These are phyloP conservation scores for Sedum album DNA, from an alignment of 164 flowering plant species.

Conservation along the genomic window DNA sequence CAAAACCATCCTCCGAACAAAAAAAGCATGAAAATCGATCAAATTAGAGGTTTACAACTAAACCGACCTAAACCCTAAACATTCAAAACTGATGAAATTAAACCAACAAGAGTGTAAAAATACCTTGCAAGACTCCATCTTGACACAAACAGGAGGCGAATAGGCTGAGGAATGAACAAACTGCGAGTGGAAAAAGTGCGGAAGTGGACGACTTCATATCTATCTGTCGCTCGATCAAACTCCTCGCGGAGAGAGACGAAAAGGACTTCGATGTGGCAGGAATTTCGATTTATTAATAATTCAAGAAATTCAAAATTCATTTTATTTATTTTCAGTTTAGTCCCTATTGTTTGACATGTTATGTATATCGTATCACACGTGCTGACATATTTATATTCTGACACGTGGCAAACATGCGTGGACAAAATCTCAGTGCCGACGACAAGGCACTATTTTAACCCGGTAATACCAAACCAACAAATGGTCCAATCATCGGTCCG, in stretches of 20 bases:
- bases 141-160: neutral
- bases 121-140: neutral
- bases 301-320: no score
- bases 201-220: neutral
- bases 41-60: neutral
- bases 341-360: no score
- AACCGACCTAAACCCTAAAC: neutral
- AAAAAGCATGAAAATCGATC: neutral
- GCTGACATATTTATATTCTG: no score
- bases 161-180: neutral
- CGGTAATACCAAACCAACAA: no score
- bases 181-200: neutral
- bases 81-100: neutral
- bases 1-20: neutral
- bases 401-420: no score
- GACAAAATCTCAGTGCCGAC: no score
- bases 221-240: conserved; percentile 3
- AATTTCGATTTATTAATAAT: no score
- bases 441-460: no score
- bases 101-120: neutral
- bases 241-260: conserved; percentile 1
- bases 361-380: no score
- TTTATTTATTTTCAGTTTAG: no score
- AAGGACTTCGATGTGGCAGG: neutral
- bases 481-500: neutral